These are phyloP conservation scores for Xylariaceae sp. DNA, from an alignment of 2,329 filamentous ascomycete species.

Conservation along the genomic window DNA sequence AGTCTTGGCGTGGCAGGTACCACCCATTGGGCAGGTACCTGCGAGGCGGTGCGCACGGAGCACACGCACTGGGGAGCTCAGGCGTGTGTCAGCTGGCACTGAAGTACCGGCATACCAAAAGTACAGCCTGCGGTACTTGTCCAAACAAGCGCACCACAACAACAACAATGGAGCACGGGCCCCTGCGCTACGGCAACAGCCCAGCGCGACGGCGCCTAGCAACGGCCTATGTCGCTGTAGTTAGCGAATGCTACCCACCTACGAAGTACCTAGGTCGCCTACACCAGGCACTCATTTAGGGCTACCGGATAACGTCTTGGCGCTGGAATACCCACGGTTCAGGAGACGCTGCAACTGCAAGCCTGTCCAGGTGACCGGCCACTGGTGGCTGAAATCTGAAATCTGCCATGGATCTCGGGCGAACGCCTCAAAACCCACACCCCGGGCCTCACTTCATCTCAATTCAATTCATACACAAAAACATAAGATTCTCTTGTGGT, in stretches of 20 bases:
- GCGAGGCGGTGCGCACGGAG: constrained; percentile 9
- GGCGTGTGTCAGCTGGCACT: too few relatives aligned
- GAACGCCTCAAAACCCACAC: constrained; percentile 8
- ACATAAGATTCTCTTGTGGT: too few relatives aligned
- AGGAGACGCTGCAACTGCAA: not conserved
- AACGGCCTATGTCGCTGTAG: not conserved
- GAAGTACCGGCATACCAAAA: not conserved
- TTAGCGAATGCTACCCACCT: too few relatives aligned
- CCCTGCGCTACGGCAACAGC: not conserved
- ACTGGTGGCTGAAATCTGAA: not conserved
- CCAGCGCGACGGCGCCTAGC: not conserved
- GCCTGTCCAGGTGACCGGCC: too few relatives aligned
- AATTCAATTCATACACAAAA: too few relatives aligned
- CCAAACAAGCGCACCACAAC: not conserved
- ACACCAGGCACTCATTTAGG: not conserved
- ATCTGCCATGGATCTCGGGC: not conserved
- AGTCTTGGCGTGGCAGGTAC: not conserved
- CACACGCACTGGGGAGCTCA: too few relatives aligned
- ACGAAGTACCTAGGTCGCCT: too few relatives aligned
- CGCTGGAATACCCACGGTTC: constrained; percentile 4
- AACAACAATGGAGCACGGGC: not conserved
- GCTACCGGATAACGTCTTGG: not conserved
- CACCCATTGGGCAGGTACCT: not conserved
- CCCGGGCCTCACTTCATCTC: not conserved
- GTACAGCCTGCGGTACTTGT: not conserved